Evolutionary conservation across 2,329 filamentous ascomycete species (phyloP).

Genomic region (Diaporthe sp.): DNA sequence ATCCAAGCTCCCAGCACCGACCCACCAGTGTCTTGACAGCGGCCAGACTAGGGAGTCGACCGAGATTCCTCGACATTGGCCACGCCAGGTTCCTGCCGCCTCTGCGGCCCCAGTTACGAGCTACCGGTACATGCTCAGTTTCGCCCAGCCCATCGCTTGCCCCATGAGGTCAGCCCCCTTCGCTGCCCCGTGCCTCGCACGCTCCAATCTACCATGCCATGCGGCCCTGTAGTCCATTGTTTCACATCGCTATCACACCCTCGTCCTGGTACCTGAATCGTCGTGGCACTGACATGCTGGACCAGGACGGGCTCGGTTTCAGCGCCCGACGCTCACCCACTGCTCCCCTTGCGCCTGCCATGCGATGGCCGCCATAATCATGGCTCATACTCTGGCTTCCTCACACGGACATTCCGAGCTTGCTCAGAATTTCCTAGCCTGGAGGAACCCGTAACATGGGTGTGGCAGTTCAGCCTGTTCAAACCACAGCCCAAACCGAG

Average conservation of each 20-base stretch:
- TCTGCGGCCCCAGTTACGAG: slow-evolving; percentile 20
- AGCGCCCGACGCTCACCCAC: slow-evolving; percentile 15
- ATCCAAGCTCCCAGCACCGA: slow-evolving; percentile 32
- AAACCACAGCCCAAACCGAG: slow-evolving; percentile 12
- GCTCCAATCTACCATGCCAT: slow-evolving; percentile 1
- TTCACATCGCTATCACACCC: slow-evolving; percentile 29
- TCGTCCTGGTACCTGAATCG: slow-evolving; percentile 16
- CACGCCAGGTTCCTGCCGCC: slow-evolving; percentile 3
- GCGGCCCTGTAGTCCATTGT: slow-evolving; percentile 25
- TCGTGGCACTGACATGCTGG: slow-evolving; percentile 35
- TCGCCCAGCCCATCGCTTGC: slow-evolving; percentile 28
- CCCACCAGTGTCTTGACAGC: slow-evolving; percentile 35
- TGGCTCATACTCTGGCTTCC: slow-evolving; percentile 16
- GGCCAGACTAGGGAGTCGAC: slow-evolving; percentile 19
- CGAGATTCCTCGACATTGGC: slow-evolving; percentile 30
- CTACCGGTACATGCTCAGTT: slow-evolving; percentile 11
- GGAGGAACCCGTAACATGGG: slow-evolving; percentile 36
- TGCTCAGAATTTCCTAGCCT: slow-evolving; percentile 32
- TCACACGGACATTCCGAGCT: slow-evolving; percentile 15
- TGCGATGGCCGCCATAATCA: not conserved
- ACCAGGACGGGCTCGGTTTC: slow-evolving; percentile 16
- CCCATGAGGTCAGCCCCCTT: slow-evolving; percentile 18
- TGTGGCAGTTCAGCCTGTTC: slow-evolving; percentile 30
- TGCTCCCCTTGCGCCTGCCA: not conserved
- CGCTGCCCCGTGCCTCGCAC: not conserved